Percentiles rank a stretch among this genome's conserved stretches.
These are phyloP conservation scores for Phellopilus nigrolimitatus DNA, from an alignment of 1,284 basidiomycete genomes.

Conservation along the genomic window DNA sequence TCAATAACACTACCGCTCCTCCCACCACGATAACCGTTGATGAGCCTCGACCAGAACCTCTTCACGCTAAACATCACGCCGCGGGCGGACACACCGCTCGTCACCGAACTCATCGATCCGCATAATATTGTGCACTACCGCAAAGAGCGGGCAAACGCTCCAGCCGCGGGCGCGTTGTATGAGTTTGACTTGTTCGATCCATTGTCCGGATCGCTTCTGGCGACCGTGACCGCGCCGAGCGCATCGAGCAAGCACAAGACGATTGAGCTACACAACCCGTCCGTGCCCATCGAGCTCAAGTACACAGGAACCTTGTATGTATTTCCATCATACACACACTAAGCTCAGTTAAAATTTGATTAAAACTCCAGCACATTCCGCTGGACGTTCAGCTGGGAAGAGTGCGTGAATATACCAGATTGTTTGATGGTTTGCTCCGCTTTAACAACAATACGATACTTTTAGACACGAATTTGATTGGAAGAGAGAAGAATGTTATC, in stretches of 20 bases:
- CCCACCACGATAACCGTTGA: slow-evolving; percentile 27
- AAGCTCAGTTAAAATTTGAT: no score
- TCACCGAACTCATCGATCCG: slow-evolving; percentile 64
- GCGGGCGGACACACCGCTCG: slow-evolving; percentile 49
- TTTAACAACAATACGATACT: neutral
- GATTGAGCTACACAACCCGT: slow-evolving; percentile 72
- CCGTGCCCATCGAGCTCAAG: slow-evolving; percentile 62
- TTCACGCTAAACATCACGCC: slow-evolving; percentile 68
- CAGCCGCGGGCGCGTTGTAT: slow-evolving; percentile 40
- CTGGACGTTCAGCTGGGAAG: slow-evolving; percentile 79
- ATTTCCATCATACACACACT: neutral
- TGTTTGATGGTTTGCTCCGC: neutral
- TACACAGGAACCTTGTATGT: slow-evolving; percentile 59
- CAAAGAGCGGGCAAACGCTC: slow-evolving; percentile 44
- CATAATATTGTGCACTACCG: slow-evolving; percentile 61
- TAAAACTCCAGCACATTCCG: slow-evolving; percentile 48
- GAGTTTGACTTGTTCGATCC: slow-evolving; percentile 66
- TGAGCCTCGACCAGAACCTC: slow-evolving; percentile 77
- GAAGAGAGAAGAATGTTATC: slow-evolving; percentile 76
- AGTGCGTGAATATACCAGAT: slow-evolving; percentile 43
- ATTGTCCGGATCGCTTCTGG: slow-evolving; percentile 57
- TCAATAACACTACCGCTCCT: neutral
- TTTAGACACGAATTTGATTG: slow-evolving; percentile 77
- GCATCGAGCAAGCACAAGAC: slow-evolving; percentile 67
- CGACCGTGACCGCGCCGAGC: slow-evolving; percentile 57